Evolutionary conservation across 2,329 filamentous ascomycete species (phyloP).

Genomic region (Aureobasidium sp.): DNA sequence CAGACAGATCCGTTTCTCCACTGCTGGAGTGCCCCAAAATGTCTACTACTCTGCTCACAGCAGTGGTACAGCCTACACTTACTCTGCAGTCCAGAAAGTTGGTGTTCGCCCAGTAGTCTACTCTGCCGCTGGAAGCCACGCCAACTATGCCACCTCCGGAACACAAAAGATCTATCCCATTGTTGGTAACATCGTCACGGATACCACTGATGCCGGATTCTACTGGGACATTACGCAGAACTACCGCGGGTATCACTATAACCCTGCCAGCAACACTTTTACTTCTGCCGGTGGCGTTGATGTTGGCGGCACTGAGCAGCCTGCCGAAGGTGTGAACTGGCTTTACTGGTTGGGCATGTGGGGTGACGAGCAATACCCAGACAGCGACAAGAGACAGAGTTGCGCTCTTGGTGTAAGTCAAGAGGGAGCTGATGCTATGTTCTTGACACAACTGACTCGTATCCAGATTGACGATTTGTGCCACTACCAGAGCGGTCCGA

Average conservation of each 20-base stretch:
- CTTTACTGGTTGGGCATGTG: constrained; percentile 4
- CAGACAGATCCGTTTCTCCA: neutral
- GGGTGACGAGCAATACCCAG: constrained; percentile 12
- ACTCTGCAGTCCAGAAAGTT: constrained; percentile 4
- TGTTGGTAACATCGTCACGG: constrained; percentile 4
- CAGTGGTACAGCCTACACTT: constrained; percentile 3
- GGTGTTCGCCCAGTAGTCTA: neutral
- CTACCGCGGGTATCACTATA: constrained; percentile 6
- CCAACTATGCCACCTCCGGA: neutral
- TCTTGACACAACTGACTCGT: neutral
- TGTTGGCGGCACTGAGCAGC: neutral
- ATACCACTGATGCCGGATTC: neutral
- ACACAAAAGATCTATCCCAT: constrained; percentile 2
- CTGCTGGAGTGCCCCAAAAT: neutral
- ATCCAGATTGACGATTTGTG: constrained; percentile 6
- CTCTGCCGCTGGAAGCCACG: constrained; percentile 1
- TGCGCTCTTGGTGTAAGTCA: constrained; percentile 8
- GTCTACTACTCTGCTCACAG: constrained; percentile 13
- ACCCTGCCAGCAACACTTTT: neutral
- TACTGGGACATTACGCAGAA: constrained; percentile 12
- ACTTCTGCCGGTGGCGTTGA: constrained; percentile 7
- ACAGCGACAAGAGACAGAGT: constrained; percentile 1
- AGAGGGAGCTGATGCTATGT: neutral
- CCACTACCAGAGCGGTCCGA: constrained; percentile 10
- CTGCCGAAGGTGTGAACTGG: neutral